Base-by-base conservation (phyloP, 108 stramenopile genomes). In the Aureococcus anophagefferens region DNA sequence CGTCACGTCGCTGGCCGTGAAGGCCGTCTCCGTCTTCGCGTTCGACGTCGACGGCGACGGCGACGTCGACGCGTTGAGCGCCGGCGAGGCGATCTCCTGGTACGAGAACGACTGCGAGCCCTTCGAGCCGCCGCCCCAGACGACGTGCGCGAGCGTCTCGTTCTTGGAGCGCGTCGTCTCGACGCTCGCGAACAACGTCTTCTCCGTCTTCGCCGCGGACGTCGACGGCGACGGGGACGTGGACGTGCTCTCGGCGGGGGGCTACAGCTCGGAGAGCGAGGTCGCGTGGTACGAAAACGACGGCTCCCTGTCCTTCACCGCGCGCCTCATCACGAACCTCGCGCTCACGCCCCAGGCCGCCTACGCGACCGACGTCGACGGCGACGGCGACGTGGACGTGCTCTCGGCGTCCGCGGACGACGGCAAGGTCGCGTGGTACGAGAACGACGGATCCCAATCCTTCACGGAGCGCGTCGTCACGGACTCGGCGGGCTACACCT, bases 331-430 rank as follows among this genome's bases (percentile, higher is more conserved):
- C 25, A 33, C 30, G 32, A 17, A 33, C 11, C 9, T 7, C 14
- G 45, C 44, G 25, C 37, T 36, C 33, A 7, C 11, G 14, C 5
- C 28, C 36, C 7, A 5, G 4, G 5, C 45, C 30, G 44, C 17
- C 32, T 7, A 31, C 5, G 77, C 77, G 7, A 46, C 45, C 14
- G 77, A 77, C 63, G 63, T 77, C 32, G 77, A 77, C 35, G 35
- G 77, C 18, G 77, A 77, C 63, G 77, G 77, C 13, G 77, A 77
- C 64, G 32, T 78, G 0, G 77, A 78, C 63, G 32, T 78, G 69
- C 72, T 67, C 4, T 34, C 51, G 4, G 73, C 77, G 0, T 45
- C 37, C 25, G 72, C 67, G 46, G 69, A 75, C 46, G 77, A 78
- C 66, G 62, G 68, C 62, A 69, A 67, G 21, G 74, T 78, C 35